Evolutionary conservation across 768 basidiomycete species (phyloP).

Genomic region (Mycena leptocephala): DNA sequence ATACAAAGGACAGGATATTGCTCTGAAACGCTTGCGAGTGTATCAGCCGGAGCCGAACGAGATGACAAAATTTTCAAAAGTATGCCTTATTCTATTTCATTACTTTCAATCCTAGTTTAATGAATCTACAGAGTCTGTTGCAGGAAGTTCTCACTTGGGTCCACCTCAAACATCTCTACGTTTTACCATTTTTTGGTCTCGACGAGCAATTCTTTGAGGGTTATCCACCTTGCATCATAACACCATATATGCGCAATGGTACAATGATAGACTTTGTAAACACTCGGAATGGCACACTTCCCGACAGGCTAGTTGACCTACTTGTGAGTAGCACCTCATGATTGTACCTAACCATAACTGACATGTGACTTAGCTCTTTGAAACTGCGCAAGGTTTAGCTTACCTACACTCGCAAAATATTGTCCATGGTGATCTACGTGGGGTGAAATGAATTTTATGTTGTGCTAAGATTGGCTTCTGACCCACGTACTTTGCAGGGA

Average conservation of each 20-base stretch:
- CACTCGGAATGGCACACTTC: not conserved
- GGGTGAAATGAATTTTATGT: too few species aligned
- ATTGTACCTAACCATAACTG: conserved; percentile 5
- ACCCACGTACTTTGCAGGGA: too few species aligned
- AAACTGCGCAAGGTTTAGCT: conserved; percentile 10
- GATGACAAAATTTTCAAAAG: conserved; percentile 2
- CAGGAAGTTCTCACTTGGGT: conserved; percentile 12
- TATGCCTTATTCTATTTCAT: not conserved
- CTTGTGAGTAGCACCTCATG: conserved; percentile 3
- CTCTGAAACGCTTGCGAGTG: conserved; percentile 9
- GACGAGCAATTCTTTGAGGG: not conserved
- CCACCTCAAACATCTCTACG: not conserved
- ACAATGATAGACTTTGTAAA: not conserved
- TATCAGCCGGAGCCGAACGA: not conserved
- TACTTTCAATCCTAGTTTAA: not conserved
- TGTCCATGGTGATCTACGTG: conserved; percentile 9
- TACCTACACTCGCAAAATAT: conserved; percentile 5
- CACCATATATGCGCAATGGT: conserved; percentile 7
- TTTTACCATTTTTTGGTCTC: conserved; percentile 13
- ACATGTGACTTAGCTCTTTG: conserved; percentile 5
- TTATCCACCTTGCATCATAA: conserved; percentile 11
- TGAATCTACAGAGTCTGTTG: not conserved
- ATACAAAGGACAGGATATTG: conserved; percentile 7
- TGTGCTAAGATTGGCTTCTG: too few species aligned
- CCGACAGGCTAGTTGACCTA: conserved; percentile 6